These are phyloP conservation scores for Hamigera avellanea DNA, from an alignment of 495 filamentous ascomycete genomes.

Conservation along the genomic window DNA sequence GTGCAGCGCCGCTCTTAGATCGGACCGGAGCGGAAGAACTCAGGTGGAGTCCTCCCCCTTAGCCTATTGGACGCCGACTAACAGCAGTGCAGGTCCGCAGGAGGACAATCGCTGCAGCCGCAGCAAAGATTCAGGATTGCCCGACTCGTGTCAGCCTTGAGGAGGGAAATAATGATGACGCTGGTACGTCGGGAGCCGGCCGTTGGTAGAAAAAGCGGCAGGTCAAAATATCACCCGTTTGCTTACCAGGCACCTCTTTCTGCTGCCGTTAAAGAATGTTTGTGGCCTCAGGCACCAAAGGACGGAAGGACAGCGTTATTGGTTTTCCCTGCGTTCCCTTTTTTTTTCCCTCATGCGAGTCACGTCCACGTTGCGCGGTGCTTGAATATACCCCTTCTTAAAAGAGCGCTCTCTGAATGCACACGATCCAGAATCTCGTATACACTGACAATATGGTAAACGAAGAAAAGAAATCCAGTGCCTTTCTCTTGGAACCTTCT, in stretches of 20 bases:
- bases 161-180: too few relatives aligned
- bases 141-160: too few relatives aligned
- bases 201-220: too few relatives aligned
- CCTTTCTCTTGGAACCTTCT: constrained; percentile 5
- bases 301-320: constrained; percentile 1
- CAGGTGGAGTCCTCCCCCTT: too few relatives aligned
- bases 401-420: constrained; percentile 10
- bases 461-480: constrained; percentile 9
- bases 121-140: too few relatives aligned
- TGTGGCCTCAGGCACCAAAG: constrained; percentile 5
- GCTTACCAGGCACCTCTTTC: background rate
- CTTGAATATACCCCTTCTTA: constrained; percentile 5
- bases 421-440: constrained; percentile 10
- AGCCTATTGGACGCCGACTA: too few relatives aligned
- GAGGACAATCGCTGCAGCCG: too few relatives aligned
- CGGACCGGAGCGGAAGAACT: too few relatives aligned
- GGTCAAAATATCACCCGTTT: background rate
- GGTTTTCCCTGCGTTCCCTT: too few relatives aligned
- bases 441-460: constrained; percentile 17
- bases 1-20: too few relatives aligned
- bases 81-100: too few relatives aligned
- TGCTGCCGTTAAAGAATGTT: background rate
- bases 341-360: constrained; percentile 7
- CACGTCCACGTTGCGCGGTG: constrained; percentile 11
- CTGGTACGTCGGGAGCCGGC: too few relatives aligned